Evolutionary conservation across 352 stramenopile species (phyloP).

Genomic region (Phytophthora agathidicida): DNA sequence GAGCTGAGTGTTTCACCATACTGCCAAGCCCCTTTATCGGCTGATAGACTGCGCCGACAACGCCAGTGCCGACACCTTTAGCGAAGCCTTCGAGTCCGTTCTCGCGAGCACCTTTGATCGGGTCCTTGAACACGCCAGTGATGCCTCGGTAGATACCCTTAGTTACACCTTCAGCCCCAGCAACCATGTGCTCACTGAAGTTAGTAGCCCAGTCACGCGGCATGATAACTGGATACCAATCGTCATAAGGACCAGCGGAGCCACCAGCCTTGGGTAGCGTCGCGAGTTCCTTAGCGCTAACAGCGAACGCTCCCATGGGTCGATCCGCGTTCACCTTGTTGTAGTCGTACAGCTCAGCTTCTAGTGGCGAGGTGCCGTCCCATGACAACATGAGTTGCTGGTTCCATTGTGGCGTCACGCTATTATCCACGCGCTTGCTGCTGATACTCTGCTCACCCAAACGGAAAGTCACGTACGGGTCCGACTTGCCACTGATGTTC

Average conservation of each 20-base stretch:
- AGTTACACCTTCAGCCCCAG: constrained; percentile 66
- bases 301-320: constrained; percentile 63
- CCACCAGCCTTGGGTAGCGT: constrained; percentile 31
- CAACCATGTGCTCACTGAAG: constrained; percentile 85
- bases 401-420: constrained; percentile 69
- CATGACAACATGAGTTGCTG: constrained; percentile 83
- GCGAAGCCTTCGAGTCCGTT: constrained; percentile 77
- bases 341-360: constrained; percentile 74
- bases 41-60: constrained; percentile 72
- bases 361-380: constrained; percentile 69
- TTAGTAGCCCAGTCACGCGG: constrained; percentile 72
- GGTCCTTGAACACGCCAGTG: constrained; percentile 80
- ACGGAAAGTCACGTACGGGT: constrained; percentile 80
- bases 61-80: constrained; percentile 71
- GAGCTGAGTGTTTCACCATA: constrained; percentile 81
- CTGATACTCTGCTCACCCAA: constrained; percentile 76
- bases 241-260: constrained; percentile 35
- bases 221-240: constrained; percentile 67
- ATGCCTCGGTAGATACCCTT: constrained; percentile 78
- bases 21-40: constrained; percentile 74
- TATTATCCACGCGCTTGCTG: constrained; percentile 72
- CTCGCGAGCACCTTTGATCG: constrained; percentile 76
- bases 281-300: constrained; percentile 47
- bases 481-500: constrained; percentile 81
- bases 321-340: constrained; percentile 73